These are phyloP conservation scores for Punctularia strigosozonata DNA, from an alignment of 768 basidiomycete genomes.

Conservation along the genomic window DNA sequence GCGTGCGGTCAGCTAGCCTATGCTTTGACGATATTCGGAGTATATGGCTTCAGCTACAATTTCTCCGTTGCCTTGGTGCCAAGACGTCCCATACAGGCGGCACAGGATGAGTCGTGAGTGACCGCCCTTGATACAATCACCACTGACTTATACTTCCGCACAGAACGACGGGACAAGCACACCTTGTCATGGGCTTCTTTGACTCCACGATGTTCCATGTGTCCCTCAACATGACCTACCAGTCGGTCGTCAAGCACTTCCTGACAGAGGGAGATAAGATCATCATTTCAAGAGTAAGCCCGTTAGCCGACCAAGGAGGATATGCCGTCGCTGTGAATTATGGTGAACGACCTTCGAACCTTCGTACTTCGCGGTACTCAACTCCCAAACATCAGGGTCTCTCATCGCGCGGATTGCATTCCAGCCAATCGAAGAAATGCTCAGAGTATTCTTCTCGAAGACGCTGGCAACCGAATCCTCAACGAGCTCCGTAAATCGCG, in stretches of 20 bases:
- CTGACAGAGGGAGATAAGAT: slow-evolving; percentile 94
- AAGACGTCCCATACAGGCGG: too few species aligned
- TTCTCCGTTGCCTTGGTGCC: too few species aligned
- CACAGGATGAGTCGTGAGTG: too few species aligned
- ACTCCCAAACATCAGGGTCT: slow-evolving; percentile 58
- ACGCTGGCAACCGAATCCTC: slow-evolving; percentile 23
- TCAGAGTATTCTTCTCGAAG: slow-evolving; percentile 81
- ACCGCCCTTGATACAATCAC: too few species aligned
- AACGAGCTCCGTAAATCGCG: not conserved
- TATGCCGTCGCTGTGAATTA: slow-evolving; percentile 96
- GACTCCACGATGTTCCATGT: slow-evolving; percentile 41
- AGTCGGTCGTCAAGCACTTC: slow-evolving; percentile 88
- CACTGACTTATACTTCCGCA: too few species aligned
- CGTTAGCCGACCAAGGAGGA: slow-evolving; percentile 81
- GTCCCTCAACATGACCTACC: slow-evolving; percentile 75
- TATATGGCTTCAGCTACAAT: too few species aligned
- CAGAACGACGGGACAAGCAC: too few species aligned
- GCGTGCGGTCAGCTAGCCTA: slow-evolving; percentile 79
- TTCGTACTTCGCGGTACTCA: slow-evolving; percentile 9
- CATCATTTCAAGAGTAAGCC: slow-evolving; percentile 74
- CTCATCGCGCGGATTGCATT: slow-evolving; percentile 86
- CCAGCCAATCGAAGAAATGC: slow-evolving; percentile 91
- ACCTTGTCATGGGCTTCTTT: slow-evolving; percentile 20
- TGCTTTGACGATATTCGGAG: slow-evolving; percentile 37
- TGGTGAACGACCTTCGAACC: too few species aligned